Evolutionary conservation across 495 filamentous ascomycete species (phyloP).

Genomic region (Neurospora tetraspora): DNA sequence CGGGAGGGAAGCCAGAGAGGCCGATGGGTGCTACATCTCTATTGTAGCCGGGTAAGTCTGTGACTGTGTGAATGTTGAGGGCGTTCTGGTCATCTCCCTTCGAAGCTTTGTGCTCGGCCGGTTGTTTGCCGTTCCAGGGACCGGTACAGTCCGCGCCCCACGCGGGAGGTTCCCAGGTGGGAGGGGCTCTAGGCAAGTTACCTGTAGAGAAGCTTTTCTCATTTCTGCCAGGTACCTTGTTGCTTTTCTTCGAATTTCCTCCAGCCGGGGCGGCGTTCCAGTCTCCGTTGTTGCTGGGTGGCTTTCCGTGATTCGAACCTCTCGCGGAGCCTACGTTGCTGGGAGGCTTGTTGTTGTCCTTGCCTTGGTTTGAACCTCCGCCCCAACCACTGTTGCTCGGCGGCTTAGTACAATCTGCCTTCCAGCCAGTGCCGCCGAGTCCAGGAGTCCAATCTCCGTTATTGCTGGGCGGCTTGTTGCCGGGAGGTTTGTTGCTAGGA

Average conservation of each 20-base stretch:
- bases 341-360: background rate
- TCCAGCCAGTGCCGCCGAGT: background rate
- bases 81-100: background rate
- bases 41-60: background rate
- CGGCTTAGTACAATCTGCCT: background rate
- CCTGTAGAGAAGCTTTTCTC: no score
- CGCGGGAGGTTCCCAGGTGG: background rate
- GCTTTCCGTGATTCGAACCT: background rate
- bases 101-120: background rate
- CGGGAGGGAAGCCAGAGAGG: background rate
- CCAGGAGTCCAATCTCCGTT: constrained; percentile 3
- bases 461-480: background rate
- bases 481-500: background rate
- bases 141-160: background rate
- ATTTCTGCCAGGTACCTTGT: background rate
- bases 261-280: background rate
- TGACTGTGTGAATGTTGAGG: background rate
- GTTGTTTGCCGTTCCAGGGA: background rate
- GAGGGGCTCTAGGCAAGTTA: no score
- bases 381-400: background rate
- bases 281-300: background rate
- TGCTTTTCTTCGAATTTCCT: background rate
- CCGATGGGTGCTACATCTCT: background rate
- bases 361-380: background rate
- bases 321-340: background rate